Base-by-base conservation (phyloP, 352 stramenopile species). In the Paralagenidium karlingii region DNA sequence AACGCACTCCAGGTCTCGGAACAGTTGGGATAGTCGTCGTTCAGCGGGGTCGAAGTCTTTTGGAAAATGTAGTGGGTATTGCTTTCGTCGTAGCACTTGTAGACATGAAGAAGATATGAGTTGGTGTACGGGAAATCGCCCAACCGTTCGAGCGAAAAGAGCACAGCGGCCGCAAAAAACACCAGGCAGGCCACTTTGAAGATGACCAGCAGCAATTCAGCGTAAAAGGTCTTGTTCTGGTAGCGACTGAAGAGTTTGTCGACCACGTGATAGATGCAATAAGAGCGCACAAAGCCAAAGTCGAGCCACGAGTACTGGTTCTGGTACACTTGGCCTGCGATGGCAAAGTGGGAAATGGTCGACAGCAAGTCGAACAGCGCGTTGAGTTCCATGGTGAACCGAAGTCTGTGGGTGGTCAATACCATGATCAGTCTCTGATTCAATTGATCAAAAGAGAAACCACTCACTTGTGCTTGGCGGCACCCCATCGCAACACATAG, bases 1-100 rank as follows among this genome's bases (percentile, higher is more conserved):
- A 92, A 92, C 33, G 88, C 78, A 45, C 70, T 87, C 79, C 77
- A 89, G 1, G 74, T 82, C 51, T 92, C 79, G 8, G 53, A 44
- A 48, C 79, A 92, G 19, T 65, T 58, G 1, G 65, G 47, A 24
- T 67, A 83, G 25, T 59, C 57, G 3, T 47, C 47, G n/a, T n/a
- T n/a, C n/a, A n/a, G n/a, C 16, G 30, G 30, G 0, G 67, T 77
- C 13, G 45, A 68, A 24, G 69, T 83, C 21, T 65, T 68, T 33
- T 59, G 34, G 3, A 88, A 44, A 12, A 88, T 63, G 27, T 47
- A 59, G 20, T 63, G 49, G 8, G 45, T 67, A 24, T 69, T 60
- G 16, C 68, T 55, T 0, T 42, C 45, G 34, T 66, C 82, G 24
- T 39, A 68, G 43, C 79, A 92, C 57, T 87, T 63, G 54, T 93